Base-by-base conservation (phyloP, 2,329 filamentous ascomycete species). In the Bipolaris sorokiniana region DNA sequence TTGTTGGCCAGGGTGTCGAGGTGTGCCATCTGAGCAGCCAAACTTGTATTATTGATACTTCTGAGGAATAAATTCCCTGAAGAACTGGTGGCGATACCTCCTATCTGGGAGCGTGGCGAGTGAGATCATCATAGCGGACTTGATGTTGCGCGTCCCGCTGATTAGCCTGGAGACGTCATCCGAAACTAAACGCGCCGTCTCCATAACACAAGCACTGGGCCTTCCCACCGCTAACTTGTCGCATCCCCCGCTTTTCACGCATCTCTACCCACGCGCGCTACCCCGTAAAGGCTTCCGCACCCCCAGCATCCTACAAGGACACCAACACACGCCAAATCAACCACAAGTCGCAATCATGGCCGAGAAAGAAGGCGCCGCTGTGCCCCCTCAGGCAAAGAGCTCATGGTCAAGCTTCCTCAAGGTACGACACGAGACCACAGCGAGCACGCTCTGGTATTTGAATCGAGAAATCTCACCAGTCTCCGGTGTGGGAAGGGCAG, bases 381-480 rank as follows among this genome's bases (percentile, higher is more conserved):
- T 82, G 53, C 80, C 80, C 40, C 66, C 78, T 6, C 72, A 76
- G 62, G 72, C 77, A 51, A 81, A 80, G 67, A 76, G 79, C 51
- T 81, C 78, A 18, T 83, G 81, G 81, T 75, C 76, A 18, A 79
- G 78, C 56, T 82, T 82, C 69, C 72, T 82, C 58, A 82, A 81
- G 78, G 80, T 80, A 70, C 45, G 61, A 15, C 44, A 15, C 9
- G 18, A 36, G 28, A 31, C 28, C 28, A 31, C 6, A 22, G 37
- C 40, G 18, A 28, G 15, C 38, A 22, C 47, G 2, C 26, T 15
- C 23, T 7, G 15, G 16, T 18, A 20, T n/a, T 47, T 18, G 13
- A 23, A 18, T 37, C 11, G 11, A 6, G n/a, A 26, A n/a, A 15
- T 3, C 46, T 13, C 28, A 11, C 10, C 28, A 31, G 28, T 31